Conservation (phyloP, 106 monocot genomes). For the Chionographis japonica region DNA sequence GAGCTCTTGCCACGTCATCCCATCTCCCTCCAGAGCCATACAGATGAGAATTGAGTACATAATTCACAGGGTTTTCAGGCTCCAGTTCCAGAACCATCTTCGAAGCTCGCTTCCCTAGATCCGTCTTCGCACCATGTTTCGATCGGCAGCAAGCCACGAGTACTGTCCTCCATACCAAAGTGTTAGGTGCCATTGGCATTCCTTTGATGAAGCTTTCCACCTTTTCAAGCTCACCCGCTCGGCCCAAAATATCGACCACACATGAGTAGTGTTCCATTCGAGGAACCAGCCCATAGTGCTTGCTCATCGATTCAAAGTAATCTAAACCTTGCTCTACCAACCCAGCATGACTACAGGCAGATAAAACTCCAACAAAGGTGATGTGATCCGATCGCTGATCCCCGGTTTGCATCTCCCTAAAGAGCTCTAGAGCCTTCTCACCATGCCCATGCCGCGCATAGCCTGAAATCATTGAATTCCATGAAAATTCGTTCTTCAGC, state of each 20-base stretch:
- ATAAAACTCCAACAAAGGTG: constrained; percentile 70
- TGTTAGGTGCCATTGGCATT: constrained; percentile 66
- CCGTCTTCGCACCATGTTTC: constrained; percentile 25
- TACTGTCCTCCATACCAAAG: constrained; percentile 75
- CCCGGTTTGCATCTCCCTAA: constrained; percentile 43
- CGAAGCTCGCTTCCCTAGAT: constrained; percentile 50
- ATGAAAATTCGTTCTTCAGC: constrained; percentile 61
- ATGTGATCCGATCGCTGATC: constrained; percentile 50
- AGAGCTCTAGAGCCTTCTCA: constrained; percentile 45
- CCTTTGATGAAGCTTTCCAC: constrained; percentile 45
- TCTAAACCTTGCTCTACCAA: constrained; percentile 60
- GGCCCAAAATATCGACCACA: constrained; percentile 62
- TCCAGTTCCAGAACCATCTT: constrained; percentile 73
- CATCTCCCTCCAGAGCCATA: constrained; percentile 64
- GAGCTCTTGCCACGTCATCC: constrained; percentile 49
- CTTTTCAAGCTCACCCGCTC: constrained; percentile 53
- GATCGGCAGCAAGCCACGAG: constrained; percentile 57
- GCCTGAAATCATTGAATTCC: constrained; percentile 90
- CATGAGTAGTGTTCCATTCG: constrained; percentile 77
- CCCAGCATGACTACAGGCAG: constrained; percentile 83
- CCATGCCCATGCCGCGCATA: constrained; percentile 74
- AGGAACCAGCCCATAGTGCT: constrained; percentile 41
- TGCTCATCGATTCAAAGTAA: constrained; percentile 54
- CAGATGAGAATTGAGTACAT: constrained; percentile 67
- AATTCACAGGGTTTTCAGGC: constrained; percentile 81